Evolutionary conservation across 306 rosid species (phyloP), one percentile per base, ranked within the genome.

Genomic region (Inga laurina): DNA sequence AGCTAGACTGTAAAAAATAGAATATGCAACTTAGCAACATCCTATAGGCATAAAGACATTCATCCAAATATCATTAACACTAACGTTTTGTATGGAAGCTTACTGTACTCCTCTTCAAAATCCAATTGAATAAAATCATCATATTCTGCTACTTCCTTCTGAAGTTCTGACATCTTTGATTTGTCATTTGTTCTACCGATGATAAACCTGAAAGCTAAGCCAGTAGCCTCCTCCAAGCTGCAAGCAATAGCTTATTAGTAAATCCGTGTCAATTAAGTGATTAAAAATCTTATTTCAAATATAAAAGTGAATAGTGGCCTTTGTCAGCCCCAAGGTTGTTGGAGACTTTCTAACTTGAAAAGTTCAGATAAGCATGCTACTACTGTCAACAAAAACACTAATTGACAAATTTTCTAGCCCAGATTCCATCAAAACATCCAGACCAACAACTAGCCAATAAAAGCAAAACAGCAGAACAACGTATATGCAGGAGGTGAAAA

Each of bases 41-140:
- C 71, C 69, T 41, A 75, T 37, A 79, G 59, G 30, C 73, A 82
- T 45, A 62, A 85, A 51, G 77, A 54, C 19, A 78, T 30, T 41
- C 69, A 51, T 65, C 76, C 3, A 62, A 49, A 74, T 74, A 81
- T 75, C 68, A 74, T 79, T 70, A 83, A 87, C 88, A 94, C 98
- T 91, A 86, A 94, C 98, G 99, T 97, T 92, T 94, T 97, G 89
- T 94, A 90, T 83, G 99, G 99, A 79, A 97, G 99, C 91, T 90
- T 97, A 88, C 97, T 91, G 82, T 97, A 97, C 97, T 97, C 95
- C 93, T 94, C 99, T 90, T 97, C 94, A 41, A 92, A 84, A 89
- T 97, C 99, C 91, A 97, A 70, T 41, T 83, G 89, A 92, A 97
- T 80, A 85, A 97, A 94, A 81, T 97, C 99, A 59, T 97, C 97